Conservation (phyloP, 2,329 filamentous ascomycete genomes). For the Penicillium sp. region DNA sequence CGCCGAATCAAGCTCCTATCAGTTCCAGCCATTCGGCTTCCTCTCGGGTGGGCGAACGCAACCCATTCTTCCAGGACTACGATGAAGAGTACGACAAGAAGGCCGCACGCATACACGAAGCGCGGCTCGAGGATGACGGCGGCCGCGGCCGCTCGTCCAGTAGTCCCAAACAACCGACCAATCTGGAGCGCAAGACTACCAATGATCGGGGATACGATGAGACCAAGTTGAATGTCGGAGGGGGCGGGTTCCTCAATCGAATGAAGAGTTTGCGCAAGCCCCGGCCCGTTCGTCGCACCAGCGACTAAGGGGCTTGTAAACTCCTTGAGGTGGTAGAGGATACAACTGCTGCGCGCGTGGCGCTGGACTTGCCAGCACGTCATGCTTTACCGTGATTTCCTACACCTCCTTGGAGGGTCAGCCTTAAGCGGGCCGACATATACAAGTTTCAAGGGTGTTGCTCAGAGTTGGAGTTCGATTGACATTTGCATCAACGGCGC, state of each 20-base stretch:
- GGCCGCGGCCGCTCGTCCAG: conserved; percentile 47
- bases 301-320: conserved; percentile 14
- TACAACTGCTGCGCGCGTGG: not conserved
- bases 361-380: not conserved
- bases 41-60: conserved; percentile 47
- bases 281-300: conserved; percentile 36
- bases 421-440: not conserved
- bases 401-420: not conserved
- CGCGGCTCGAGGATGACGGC: conserved; percentile 21
- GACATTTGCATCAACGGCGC: too few relatives aligned
- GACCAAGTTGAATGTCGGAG: conserved; percentile 42
- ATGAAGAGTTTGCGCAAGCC: conserved; percentile 71
- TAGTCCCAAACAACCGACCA: conserved; percentile 50
- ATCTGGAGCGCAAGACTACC: conserved; percentile 60
- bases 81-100: conserved; percentile 61
- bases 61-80: conserved; percentile 82
- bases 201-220: conserved; percentile 45
- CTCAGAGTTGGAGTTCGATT: too few relatives aligned
- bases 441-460: too few relatives aligned
- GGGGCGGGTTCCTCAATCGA: conserved; percentile 64
- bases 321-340: not conserved
- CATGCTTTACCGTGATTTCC: not conserved
- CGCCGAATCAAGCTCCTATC: conserved; percentile 20
- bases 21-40: conserved; percentile 30
- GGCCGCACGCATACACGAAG: conserved; percentile 52